Evolutionary conservation across 805 yeast species (phyloP).

Genomic region (Cyberlindnera sargentensis): DNA sequence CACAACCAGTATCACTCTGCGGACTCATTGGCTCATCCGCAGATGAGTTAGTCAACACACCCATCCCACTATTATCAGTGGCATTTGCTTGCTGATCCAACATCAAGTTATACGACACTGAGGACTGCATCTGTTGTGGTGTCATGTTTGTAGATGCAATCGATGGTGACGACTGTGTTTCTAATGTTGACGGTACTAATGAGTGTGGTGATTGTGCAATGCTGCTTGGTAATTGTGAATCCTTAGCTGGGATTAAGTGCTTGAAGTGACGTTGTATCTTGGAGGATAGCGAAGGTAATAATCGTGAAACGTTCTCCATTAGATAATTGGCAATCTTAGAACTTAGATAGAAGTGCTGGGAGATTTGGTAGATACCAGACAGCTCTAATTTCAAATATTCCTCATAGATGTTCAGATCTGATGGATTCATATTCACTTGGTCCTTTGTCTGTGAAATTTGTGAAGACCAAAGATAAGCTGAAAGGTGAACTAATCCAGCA

Average conservation of each 20-base stretch:
- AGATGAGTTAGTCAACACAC: not conserved
- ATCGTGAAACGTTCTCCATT: constrained; percentile 36
- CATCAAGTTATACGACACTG: constrained; percentile 12
- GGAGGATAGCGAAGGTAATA: constrained; percentile 35
- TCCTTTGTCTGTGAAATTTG: constrained; percentile 24
- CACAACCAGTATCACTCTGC: constrained; percentile 44
- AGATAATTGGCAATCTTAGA: constrained; percentile 40
- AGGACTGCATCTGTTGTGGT: not conserved
- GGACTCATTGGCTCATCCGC: constrained; percentile 11
- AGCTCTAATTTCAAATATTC: constrained; percentile 44
- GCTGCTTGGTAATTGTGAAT: not conserved
- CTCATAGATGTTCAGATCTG: constrained; percentile 36
- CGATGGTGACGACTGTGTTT: not conserved
- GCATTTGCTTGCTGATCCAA: not conserved
- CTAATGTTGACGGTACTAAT: not conserved
- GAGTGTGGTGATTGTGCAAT: constrained; percentile 8
- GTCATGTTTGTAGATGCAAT: not conserved
- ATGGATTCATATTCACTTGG: constrained; percentile 5
- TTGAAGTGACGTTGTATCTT: constrained; percentile 30
- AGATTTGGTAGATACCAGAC: constrained; percentile 41
- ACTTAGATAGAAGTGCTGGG: constrained; percentile 45
- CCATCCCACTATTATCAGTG: not conserved
- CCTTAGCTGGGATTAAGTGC: constrained; percentile 6
- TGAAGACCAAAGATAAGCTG: constrained; percentile 48
- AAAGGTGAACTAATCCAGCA: constrained; percentile 43